phyloP scores from a whole-genome alignment of 352 stramenopile genomes.

The Globisporangium echinulatum region DNA sequence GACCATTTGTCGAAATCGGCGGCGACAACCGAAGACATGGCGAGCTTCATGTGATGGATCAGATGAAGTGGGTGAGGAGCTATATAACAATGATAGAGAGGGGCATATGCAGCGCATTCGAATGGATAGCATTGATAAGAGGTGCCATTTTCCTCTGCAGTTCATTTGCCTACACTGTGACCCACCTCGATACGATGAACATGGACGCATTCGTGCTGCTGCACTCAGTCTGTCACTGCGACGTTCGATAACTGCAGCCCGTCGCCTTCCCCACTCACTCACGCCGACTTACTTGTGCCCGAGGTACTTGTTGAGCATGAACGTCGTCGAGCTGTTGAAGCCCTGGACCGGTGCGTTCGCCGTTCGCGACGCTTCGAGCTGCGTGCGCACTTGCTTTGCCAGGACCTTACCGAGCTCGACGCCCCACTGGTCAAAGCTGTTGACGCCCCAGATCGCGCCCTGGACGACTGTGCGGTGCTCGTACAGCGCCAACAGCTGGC shows the following conservation, averaged over 20 bases:
- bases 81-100: too few species aligned
- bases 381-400: slow-evolving; percentile 91
- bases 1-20: slow-evolving; percentile 63
- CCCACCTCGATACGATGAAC: too few species aligned
- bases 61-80: too few species aligned
- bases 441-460: slow-evolving; percentile 98
- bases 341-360: slow-evolving; percentile 78
- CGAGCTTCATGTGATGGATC: slow-evolving; percentile 39
- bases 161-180: too few species aligned
- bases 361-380: slow-evolving; percentile 80
- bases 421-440: slow-evolving; percentile 98
- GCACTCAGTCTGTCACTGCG: not conserved
- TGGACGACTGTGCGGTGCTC: slow-evolving; percentile 97
- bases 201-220: too few species aligned
- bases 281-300: slow-evolving; percentile 41
- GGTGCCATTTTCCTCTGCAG: too few species aligned
- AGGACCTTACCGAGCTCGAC: slow-evolving; percentile 98
- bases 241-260: not conserved
- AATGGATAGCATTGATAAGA: too few species aligned
- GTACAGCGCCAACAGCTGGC: slow-evolving; percentile 97
- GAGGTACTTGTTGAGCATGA: slow-evolving; percentile 92
- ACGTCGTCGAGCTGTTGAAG: slow-evolving; percentile 93
- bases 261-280: not conserved
- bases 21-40: slow-evolving; percentile 31
- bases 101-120: not conserved